Evolutionary conservation across 352 stramenopile genomes (phyloP), one percentile per base, ranked within the genome.

Genomic region (Phytophthora sansomeana): DNA sequence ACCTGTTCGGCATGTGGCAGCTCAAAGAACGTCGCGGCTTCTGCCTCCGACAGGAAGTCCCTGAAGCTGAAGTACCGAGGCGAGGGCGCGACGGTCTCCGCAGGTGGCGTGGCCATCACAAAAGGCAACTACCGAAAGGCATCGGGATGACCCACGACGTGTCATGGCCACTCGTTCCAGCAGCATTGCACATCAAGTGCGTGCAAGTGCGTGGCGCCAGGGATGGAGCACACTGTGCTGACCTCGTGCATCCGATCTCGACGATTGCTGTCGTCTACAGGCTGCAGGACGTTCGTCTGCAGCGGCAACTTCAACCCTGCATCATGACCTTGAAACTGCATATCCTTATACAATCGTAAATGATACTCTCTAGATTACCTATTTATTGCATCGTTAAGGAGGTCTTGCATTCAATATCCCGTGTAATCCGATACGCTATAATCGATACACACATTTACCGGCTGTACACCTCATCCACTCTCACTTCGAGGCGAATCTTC

Each of bases 11-110:
- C 48, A 50, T 93, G 82, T 29, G 75, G 9, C 49, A 81, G 70
- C 17, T 78, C 46, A 38, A 93, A 85, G 63, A 93, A 93, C 13
- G 63, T 29, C n/a, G 69, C 61, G 2, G 63, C 63, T 36, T 93
- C 82, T 4, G 63, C 64, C 10, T 70, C 50, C 14, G 80, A 66
- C 9, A 93, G 58, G 44, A 70, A 93, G 47, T 89, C 79, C 48
- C 85, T 86, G 50, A 93, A 90, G 35, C 64, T 90, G 59, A 86
- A 93, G 67, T 86, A 89, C 28, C 55, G 71, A 46, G 58, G 58
- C 19, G 32, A n/a, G 6, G 39, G 14, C 5, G 32, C 14, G 39
- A 33, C 36, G 29, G 44, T 32, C 14, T 38, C 33, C 32, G 17
- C 4, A 30, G 35, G 13, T 29, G 24, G 21, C 28, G 47, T 17